Conservation (phyloP, 306 rosid species). For the Quercus bicolor region DNA sequence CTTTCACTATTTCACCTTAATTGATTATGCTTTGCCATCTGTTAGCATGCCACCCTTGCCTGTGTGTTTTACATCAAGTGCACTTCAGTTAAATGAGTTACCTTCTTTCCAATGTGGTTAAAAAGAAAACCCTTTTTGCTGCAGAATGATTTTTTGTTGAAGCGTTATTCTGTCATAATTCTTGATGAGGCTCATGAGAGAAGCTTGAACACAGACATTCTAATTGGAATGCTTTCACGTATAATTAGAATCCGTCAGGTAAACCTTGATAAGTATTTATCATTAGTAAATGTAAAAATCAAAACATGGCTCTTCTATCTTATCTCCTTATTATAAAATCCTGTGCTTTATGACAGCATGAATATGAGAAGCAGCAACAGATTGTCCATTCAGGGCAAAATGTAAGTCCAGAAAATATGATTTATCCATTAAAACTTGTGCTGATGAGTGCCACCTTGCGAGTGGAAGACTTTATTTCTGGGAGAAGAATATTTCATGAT, state of each 20-base stretch:
- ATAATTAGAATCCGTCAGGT: constrained; percentile 70
- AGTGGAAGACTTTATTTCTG: constrained; percentile 77
- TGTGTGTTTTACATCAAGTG: neutral
- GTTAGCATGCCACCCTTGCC: neutral
- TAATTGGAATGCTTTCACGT: constrained; percentile 90
- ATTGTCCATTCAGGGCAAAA: constrained; percentile 44
- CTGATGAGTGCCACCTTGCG: constrained; percentile 95
- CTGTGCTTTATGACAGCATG: constrained; percentile 41
- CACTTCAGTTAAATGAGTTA: neutral
- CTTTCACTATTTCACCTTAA: neutral
- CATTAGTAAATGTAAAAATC: neutral
- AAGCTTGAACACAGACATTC: constrained; percentile 94
- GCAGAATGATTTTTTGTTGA: constrained; percentile 80
- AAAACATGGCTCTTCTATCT: constrained; percentile 8
- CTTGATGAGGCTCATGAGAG: constrained; percentile 98
- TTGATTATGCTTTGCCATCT: neutral
- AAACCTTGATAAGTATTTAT: constrained; percentile 15
- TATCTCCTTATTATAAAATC: constrained; percentile 1
- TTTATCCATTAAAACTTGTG: constrained; percentile 84
- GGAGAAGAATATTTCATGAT: constrained; percentile 49
- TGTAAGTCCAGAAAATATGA: constrained; percentile 43
- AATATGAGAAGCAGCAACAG: constrained; percentile 43
- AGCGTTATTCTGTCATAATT: constrained; percentile 73
- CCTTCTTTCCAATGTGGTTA: constrained; percentile 3
- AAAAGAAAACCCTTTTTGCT: constrained; percentile 17